Evolutionary conservation across 1,284 basidiomycete species (phyloP).

Genomic region (Heterobasidion occidentale): DNA sequence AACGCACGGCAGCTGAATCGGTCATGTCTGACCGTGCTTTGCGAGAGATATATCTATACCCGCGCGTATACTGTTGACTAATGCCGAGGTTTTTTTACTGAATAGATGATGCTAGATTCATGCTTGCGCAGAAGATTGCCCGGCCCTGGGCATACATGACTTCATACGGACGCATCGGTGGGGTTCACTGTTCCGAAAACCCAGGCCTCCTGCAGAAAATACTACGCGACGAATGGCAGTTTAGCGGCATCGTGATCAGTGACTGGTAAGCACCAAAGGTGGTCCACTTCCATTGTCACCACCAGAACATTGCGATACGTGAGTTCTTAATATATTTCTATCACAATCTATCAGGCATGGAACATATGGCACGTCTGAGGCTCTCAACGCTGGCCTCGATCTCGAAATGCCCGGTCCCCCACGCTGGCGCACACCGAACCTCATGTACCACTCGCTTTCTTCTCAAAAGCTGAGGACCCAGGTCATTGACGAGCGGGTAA

Average conservation of each 20-base stretch:
- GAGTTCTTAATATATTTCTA: not conserved
- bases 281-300: not conserved
- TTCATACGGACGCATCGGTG: constrained; percentile 62
- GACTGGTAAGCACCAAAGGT: constrained; percentile 50
- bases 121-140: constrained; percentile 70
- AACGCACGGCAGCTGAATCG: constrained; percentile 56
- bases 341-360: constrained; percentile 41
- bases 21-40: constrained; percentile 62
- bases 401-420: constrained; percentile 74
- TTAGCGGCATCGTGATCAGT: constrained; percentile 66
- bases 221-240: constrained; percentile 72
- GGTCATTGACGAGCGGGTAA: constrained; percentile 64
- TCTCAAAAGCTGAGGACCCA: constrained; percentile 42
- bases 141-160: constrained; percentile 71
- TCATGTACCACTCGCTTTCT: constrained; percentile 39
- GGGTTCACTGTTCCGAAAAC: constrained; percentile 67
- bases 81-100: not conserved
- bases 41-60: constrained; percentile 69
- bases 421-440: constrained; percentile 61
- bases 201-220: constrained; percentile 52
- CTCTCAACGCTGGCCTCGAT: constrained; percentile 70
- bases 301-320: not conserved
- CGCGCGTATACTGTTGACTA: constrained; percentile 8
- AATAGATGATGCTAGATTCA: constrained; percentile 43
- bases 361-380: constrained; percentile 55